phyloP scores from a whole-genome alignment of 805 yeast species.

The Candida argentea region DNA sequence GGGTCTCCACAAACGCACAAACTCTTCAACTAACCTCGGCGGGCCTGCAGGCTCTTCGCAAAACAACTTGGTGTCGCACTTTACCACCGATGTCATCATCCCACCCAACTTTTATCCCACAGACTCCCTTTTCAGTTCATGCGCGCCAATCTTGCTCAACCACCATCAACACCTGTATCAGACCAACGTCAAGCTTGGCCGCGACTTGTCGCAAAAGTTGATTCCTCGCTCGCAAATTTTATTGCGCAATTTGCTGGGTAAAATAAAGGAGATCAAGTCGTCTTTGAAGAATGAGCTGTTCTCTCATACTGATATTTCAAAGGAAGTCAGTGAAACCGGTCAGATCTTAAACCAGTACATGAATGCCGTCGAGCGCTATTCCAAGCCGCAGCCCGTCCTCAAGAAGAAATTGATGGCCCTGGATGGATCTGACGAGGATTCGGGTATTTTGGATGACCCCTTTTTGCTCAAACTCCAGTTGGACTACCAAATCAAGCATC shows the following conservation, averaged over 20 bases:
- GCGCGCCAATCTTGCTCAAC: conserved; percentile 23
- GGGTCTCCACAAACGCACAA: not conserved
- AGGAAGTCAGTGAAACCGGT: conserved; percentile 50
- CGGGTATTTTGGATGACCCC: conserved; percentile 27
- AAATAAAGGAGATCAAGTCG: conserved; percentile 32
- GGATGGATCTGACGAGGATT: conserved; percentile 17
- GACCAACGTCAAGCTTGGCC: conserved; percentile 17
- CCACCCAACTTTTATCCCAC: conserved; percentile 16
- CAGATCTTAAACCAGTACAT: conserved; percentile 31
- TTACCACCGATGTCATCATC: conserved; percentile 10
- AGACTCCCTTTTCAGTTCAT: conserved; percentile 14
- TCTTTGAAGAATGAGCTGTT: conserved; percentile 32
- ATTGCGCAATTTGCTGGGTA: conserved; percentile 22
- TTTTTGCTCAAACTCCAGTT: conserved; percentile 28
- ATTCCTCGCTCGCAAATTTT: conserved; percentile 28
- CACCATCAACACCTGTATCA: conserved; percentile 23
- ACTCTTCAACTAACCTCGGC: not conserved
- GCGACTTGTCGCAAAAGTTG: conserved; percentile 22
- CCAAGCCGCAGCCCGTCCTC: conserved; percentile 25
- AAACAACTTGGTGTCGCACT: conserved; percentile 1
- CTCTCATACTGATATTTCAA: conserved; percentile 24
- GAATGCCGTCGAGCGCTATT: conserved; percentile 23
- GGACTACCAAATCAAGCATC: conserved; percentile 31
- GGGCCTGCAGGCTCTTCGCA: not conserved
- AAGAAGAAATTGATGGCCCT: conserved; percentile 8